Base-by-base conservation (phyloP, 2,329 filamentous ascomycete species). In the Fulvia fulva region DNA sequence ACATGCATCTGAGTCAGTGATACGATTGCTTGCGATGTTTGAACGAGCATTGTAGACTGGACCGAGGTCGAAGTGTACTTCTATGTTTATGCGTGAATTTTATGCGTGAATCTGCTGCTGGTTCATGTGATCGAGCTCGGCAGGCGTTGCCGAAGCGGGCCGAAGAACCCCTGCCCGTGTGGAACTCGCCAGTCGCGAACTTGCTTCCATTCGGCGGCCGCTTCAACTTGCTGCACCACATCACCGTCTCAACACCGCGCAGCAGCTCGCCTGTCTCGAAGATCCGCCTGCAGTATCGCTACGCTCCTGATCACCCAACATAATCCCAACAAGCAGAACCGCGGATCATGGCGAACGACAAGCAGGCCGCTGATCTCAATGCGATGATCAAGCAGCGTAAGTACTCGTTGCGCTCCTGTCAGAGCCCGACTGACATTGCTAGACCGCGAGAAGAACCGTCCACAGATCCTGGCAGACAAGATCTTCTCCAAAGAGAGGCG, bases 401-500 rank as follows among this genome's bases (percentile, higher is more conserved):
- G 63, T 49, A 5, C 26, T 14, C 1, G 45, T 26, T 21, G 9
- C 49, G 19, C 25, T 25, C 23, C 22, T 45, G 19, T 30, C 12
- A 34, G n/a, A 28, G 37, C n/a, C 26, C 2, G 6, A 16, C 23
- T 32, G 5, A n/a, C 23, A 5, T 53, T 57, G 19, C 44, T n/a
- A 65, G 63, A 57, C 51, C 63, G 63, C 51, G 61, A 58, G 57
- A 55, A 70, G 61, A 61, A 61, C 57, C 58, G 67, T 62, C 62
- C 62, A 12, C 52, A 67, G 60, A 59, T 67, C 47, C 82, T 91
- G n/a, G 89, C 89, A 30, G 81, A 88, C 67, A 80, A 83, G 69
- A 90, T 92, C 69, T 87, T 92, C 65, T 83, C 83, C 65, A 83
- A 83, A n/a, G n/a, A n/a, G n/a, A n/a, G n/a, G 69, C 83, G 86